Evolutionary conservation across 768 basidiomycete species (phyloP).

Genomic region (Podaxis pistillaris): DNA sequence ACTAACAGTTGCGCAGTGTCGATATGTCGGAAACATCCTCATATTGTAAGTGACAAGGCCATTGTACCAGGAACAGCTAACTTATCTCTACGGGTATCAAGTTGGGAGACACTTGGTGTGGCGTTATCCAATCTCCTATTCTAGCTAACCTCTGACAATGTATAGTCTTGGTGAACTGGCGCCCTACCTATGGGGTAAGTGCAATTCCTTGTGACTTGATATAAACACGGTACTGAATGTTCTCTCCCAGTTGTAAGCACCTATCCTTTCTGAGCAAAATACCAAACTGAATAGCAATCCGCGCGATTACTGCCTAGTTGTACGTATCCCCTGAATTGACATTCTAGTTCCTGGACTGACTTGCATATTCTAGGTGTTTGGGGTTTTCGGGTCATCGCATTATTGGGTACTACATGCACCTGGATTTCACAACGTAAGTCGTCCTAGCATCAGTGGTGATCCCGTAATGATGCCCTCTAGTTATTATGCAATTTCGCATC

Average conservation of each 20-base stretch:
- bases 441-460: neutral
- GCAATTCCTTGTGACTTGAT: neutral
- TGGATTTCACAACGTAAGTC: slow-evolving; percentile 25
- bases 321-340: slow-evolving; percentile 1
- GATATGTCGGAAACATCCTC: slow-evolving; percentile 23
- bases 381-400: slow-evolving; percentile 22
- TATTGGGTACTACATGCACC: slow-evolving; percentile 20
- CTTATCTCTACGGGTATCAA: neutral
- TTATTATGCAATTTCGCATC: slow-evolving; percentile 27
- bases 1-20: slow-evolving; percentile 14
- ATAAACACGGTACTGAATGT: neutral
- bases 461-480: slow-evolving; percentile 12
- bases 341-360: neutral
- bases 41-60: slow-evolving; percentile 17
- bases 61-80: neutral
- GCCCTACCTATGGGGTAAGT: neutral
- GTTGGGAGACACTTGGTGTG: slow-evolving; percentile 4
- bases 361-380: slow-evolving; percentile 16
- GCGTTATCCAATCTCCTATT: neutral
- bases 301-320: slow-evolving; percentile 10
- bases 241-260: slow-evolving; percentile 1
- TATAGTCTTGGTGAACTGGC: neutral
- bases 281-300: neutral
- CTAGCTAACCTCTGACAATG: neutral
- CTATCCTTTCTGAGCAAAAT: neutral